Conservation (phyloP, 129 eudicot genomes). For the Gnaphalium uliginosum region DNA sequence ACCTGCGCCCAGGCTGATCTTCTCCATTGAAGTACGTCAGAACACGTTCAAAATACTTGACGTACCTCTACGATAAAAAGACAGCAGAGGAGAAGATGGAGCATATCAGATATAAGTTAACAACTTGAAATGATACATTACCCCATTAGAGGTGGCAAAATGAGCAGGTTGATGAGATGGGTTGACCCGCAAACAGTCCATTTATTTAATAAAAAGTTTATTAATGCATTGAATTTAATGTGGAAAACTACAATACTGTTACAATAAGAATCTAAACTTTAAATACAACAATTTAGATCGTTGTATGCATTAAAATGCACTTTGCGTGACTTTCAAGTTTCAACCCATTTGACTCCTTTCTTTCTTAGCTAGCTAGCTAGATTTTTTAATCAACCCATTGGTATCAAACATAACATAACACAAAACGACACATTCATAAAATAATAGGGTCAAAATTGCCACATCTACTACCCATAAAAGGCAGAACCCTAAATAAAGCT, state of each 20-base stretch:
- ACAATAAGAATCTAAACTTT: not conserved
- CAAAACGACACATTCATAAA: not conserved
- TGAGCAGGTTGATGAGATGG: not conserved
- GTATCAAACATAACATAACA: not conserved
- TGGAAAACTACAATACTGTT: not conserved
- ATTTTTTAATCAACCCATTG: not conserved
- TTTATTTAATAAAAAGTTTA: not conserved
- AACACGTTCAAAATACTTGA: conserved; percentile 90
- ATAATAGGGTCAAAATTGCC: conserved; percentile 2
- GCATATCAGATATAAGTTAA: conserved; percentile 26
- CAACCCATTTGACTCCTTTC: not conserved
- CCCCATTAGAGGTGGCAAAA: conserved; percentile 13
- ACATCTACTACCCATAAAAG: conserved; percentile 3
- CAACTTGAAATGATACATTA: conserved; percentile 2
- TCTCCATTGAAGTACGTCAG: conserved; percentile 87
- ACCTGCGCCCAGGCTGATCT: conserved; percentile 99
- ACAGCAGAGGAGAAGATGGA: conserved; percentile 6
- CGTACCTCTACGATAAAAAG: conserved; percentile 58
- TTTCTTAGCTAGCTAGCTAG: not conserved
- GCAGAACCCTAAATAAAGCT: not conserved
- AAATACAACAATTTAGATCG: not conserved
- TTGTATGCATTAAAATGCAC: not conserved
- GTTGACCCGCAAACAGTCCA: not conserved
- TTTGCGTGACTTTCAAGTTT: not conserved
- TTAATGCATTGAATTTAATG: not conserved